A percentile compares a stretch with the other conserved stretches of the same genome.
phyloP scores from a whole-genome alignment of 768 basidiomycete genomes.

The Amylocystis lapponica region DNA sequence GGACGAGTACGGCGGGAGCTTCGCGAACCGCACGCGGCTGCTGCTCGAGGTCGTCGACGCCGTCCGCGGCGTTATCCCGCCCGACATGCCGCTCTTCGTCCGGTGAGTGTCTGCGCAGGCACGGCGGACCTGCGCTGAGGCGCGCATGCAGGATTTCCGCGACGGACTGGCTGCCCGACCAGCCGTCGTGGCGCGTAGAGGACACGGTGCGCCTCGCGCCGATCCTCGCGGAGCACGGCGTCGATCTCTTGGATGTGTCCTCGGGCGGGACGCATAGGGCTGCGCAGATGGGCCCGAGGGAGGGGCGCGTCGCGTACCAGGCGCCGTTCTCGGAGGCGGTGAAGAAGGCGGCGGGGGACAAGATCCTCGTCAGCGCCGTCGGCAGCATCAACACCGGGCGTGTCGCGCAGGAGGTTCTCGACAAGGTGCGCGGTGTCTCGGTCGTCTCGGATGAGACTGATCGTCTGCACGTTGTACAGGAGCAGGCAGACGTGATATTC shows the following conservation, averaged over 20 bases:
- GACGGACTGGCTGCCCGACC: constrained; percentile 65
- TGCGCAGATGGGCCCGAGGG: constrained; percentile 54
- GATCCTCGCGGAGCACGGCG: constrained; percentile 56
- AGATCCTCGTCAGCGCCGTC: constrained; percentile 42
- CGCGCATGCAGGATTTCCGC: constrained; percentile 56
- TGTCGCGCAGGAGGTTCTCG: constrained; percentile 53
- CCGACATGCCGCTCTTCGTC: constrained; percentile 64
- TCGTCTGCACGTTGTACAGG: constrained; percentile 22
- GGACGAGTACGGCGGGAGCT: constrained; percentile 44
- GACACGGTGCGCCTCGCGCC: constrained; percentile 59
- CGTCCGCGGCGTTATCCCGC: constrained; percentile 52
- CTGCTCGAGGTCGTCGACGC: constrained; percentile 25
- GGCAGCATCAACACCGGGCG: constrained; percentile 53
- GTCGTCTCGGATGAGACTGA: too few species aligned
- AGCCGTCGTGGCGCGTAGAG: constrained; percentile 63
- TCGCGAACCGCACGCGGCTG: constrained; percentile 42
- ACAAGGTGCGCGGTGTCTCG: constrained; percentile 25
- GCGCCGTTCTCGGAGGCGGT: constrained; percentile 22
- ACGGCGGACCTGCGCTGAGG: background rate
- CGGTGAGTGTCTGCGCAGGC: constrained; percentile 32
- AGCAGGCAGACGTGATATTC: constrained; percentile 46
- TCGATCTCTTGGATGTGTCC: constrained; percentile 74
- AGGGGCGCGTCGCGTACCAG: constrained; percentile 35
- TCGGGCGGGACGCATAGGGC: constrained; percentile 50
- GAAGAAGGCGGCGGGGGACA: constrained; percentile 37